Evolutionary conservation across 2,329 filamentous ascomycete species (phyloP), one percentile per base, ranked within the genome.

Genomic region (Colletotrichum tofieldiae): DNA sequence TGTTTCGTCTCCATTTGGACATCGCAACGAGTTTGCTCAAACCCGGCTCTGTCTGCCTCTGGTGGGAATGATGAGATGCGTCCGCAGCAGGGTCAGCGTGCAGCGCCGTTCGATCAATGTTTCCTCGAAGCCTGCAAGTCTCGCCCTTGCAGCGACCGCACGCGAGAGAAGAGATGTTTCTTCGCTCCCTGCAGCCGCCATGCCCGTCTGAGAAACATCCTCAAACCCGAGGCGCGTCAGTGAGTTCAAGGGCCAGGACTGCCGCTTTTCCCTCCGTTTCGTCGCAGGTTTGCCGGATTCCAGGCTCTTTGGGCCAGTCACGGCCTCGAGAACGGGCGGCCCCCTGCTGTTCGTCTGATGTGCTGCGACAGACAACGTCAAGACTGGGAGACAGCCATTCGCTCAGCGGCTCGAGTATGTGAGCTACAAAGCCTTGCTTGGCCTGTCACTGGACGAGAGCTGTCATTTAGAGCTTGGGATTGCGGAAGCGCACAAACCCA

Each of bases 301-400:
- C 54, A 67, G 63, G 73, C 62, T 70, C 51, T 72, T 71, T 45
- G 59, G 64, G 35, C 72, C 64, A 73, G 65, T 70, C 70, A 73
- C 70, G 54, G 65, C 39, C 65, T 18, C 29, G 60, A 65, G 65
- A 73, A 61, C 65, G 70, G 65, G 63, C 52, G 29, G 29, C 45
- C 45, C 45, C 60, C 47, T 66, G 70, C 43, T 39, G 72, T 74
- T 73, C 72, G 65, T 74, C 70, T 65, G 70, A 74, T 74, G 59
- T 74, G 65, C 61, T 73, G 69, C 70, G 70, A 73, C 72, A 73
- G 61, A 68, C 37, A 55, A 32, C 64, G 64, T 73, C 55, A 29
- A 68, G 72, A 68, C 54, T 47, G 60, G 68, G 23, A 35, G 52
- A 65, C 47, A 5, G 51, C 45, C 60, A 68, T 62, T 62, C 70